These are phyloP conservation scores for Castanea mollissima DNA, from an alignment of 306 rosid species.

Conservation along the genomic window DNA sequence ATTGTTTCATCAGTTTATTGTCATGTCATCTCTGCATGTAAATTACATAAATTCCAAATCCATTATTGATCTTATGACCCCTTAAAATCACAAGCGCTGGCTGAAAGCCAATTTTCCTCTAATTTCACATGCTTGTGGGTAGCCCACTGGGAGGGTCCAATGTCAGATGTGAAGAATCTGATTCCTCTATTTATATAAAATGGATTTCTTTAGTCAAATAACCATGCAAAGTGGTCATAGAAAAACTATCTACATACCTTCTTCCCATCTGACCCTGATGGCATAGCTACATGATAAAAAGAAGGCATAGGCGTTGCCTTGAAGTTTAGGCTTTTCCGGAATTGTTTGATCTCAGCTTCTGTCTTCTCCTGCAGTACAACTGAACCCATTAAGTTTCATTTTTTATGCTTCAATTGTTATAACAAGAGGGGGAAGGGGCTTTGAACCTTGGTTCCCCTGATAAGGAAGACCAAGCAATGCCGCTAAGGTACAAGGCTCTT, in stretches of 20 bases:
- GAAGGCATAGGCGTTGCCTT: constrained; percentile 80
- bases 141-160: not conserved
- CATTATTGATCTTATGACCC: not conserved
- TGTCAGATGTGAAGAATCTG: not conserved
- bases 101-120: not conserved
- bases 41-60: not conserved
- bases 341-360: constrained; percentile 59
- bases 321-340: constrained; percentile 63
- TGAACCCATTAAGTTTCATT: constrained; percentile 18
- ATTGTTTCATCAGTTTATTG: not conserved
- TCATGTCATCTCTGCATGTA: not conserved
- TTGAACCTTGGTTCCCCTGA: no score
- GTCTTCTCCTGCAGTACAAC: constrained; percentile 47
- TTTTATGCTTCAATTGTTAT: no score
- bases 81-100: not conserved
- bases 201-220: not conserved
- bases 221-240: not conserved
- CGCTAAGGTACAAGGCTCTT: no score
- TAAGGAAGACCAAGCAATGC: no score
- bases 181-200: not conserved
- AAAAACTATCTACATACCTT: constrained; percentile 42
- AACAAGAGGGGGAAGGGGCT: no score
- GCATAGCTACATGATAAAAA: constrained; percentile 38
- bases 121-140: not conserved
- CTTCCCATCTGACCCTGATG: constrained; percentile 37